phyloP scores from a whole-genome alignment of 768 basidiomycete genomes.

The Calocybe gangraenosa region DNA sequence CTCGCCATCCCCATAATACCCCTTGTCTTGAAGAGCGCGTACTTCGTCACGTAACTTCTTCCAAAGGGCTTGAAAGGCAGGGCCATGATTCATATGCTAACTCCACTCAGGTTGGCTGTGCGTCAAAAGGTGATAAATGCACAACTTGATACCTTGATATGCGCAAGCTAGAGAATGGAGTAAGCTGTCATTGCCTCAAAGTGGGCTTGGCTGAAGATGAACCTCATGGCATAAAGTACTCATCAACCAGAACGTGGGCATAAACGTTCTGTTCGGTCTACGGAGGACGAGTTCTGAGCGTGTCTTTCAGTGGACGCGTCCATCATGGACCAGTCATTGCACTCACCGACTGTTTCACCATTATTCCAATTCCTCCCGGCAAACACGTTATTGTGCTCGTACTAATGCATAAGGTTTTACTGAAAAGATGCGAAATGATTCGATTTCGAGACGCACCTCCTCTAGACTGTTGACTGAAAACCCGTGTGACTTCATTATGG shows the following conservation, averaged over 20 bases:
- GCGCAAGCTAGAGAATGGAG: conserved; percentile 54
- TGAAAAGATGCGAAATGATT: not conserved
- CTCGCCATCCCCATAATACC: conserved; percentile 81
- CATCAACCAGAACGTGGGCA: conserved; percentile 64
- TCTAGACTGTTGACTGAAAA: conserved; percentile 76
- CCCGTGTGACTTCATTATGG: conserved; percentile 78
- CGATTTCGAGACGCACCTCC: conserved; percentile 46
- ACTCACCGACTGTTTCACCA: conserved; percentile 72
- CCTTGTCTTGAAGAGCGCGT: conserved; percentile 61
- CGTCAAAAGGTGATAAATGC: not conserved
- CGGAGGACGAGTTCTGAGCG: conserved; percentile 72
- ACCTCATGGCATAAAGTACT: conserved; percentile 85
- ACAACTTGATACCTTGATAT: conserved; percentile 59
- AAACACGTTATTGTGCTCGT: conserved; percentile 75
- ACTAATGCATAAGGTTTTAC: conserved; percentile 36
- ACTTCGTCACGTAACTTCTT: conserved; percentile 61
- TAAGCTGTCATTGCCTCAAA: conserved; percentile 9
- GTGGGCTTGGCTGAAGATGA: conserved; percentile 9
- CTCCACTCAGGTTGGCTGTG: not conserved
- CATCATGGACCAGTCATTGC: not conserved
- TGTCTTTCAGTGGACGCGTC: not conserved
- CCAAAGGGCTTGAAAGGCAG: conserved; percentile 76
- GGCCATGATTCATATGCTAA: conserved; percentile 80
- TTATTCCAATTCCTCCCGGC: conserved; percentile 82
- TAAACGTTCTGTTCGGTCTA: conserved; percentile 53